Evolutionary conservation across 495 filamentous ascomycete genomes (phyloP).

Genomic region (Penicillium angulare): DNA sequence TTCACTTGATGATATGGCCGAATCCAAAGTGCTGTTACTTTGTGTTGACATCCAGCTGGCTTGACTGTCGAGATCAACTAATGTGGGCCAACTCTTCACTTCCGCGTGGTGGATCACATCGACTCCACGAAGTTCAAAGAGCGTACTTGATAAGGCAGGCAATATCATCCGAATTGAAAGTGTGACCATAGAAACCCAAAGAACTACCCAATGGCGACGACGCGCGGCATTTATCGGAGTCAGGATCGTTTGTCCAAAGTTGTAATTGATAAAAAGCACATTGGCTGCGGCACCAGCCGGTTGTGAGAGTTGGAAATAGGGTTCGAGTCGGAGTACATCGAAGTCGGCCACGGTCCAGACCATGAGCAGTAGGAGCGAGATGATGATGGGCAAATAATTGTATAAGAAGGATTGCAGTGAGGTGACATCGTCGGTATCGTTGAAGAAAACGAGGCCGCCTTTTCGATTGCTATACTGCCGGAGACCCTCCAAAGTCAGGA

Average conservation of each 20-base stretch:
- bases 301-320: conserved; percentile 39
- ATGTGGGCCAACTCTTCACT: conserved; percentile 34
- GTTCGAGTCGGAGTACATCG: conserved; percentile 42
- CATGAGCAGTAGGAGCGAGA: conserved; percentile 33
- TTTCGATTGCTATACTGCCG: conserved; percentile 34
- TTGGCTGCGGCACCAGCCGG: conserved; percentile 36
- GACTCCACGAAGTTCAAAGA: conserved; percentile 37
- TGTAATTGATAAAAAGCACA: conserved; percentile 44
- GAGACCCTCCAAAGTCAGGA: conserved; percentile 28
- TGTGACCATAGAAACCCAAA: conserved; percentile 35
- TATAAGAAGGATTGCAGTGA: conserved; percentile 35
- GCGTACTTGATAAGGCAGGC: conserved; percentile 36
- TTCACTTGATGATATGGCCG: conserved; percentile 17
- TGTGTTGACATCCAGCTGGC: conserved; percentile 37
- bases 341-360: conserved; percentile 43
- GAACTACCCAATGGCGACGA: conserved; percentile 37
- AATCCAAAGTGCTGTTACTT: conserved; percentile 26
- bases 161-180: conserved; percentile 38
- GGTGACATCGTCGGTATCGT: conserved; percentile 34
- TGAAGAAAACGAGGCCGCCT: conserved; percentile 34
- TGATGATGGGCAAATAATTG: conserved; percentile 40
- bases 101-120: conserved; percentile 18
- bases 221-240: conserved; percentile 37
- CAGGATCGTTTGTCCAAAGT: conserved; percentile 41
- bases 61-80: conserved; percentile 32